Evolutionary conservation across 768 basidiomycete genomes (phyloP).

Genomic region (Cyclocybe cylindracea): DNA sequence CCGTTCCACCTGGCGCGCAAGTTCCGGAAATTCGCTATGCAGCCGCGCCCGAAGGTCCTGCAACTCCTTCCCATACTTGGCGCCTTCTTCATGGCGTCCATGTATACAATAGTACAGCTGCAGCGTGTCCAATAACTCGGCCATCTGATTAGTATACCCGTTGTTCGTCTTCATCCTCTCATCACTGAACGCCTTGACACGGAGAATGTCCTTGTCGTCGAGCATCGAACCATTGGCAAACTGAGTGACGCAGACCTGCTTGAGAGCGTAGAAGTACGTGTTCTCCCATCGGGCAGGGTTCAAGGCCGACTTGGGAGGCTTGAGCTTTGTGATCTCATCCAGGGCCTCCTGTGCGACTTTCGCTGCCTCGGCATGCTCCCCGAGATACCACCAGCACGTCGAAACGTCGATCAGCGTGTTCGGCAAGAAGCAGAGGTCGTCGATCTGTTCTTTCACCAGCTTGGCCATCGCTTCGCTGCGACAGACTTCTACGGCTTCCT

Average conservation of each 20-base stretch:
- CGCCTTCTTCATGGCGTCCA: constrained; percentile 7
- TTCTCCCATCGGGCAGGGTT: constrained; percentile 9
- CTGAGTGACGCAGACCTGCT: too few relatives aligned
- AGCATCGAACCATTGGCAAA: too few relatives aligned
- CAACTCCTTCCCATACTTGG: constrained; percentile 1
- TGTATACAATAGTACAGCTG: neutral
- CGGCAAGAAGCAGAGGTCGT: neutral
- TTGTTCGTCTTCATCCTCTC: neutral
- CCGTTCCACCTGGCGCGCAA: constrained; percentile 5
- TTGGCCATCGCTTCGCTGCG: neutral
- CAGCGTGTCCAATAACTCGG: constrained; percentile 1
- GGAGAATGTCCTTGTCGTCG: too few relatives aligned
- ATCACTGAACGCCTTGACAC: neutral
- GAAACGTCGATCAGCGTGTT: constrained; percentile 3
- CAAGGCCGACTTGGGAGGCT: neutral
- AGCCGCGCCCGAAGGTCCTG: constrained; percentile 1
- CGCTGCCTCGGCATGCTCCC: constrained; percentile 1
- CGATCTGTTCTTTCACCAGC: neutral
- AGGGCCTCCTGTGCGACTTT: constrained; percentile 5
- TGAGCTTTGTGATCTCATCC: constrained; percentile 1
- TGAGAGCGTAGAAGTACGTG: neutral
- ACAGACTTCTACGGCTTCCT: constrained; percentile 9
- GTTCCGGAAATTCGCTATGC: constrained; percentile 1
- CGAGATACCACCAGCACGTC: constrained; percentile 1
- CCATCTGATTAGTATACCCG: neutral